Conservation (phyloP, 805 yeast species). For the Candida boleticola region DNA sequence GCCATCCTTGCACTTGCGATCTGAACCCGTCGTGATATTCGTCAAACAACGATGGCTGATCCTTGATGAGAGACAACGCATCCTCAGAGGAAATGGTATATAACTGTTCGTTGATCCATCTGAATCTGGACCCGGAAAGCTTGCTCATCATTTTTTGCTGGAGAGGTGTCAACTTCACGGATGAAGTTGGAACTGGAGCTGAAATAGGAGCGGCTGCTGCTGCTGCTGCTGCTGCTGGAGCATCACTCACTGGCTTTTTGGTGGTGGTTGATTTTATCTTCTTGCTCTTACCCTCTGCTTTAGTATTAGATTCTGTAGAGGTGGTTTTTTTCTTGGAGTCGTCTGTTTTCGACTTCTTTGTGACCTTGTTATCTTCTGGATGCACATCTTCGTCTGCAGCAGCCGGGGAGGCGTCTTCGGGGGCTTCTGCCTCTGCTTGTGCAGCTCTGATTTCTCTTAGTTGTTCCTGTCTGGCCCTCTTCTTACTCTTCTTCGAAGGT, state of each 20-base stretch:
- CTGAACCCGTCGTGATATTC: conserved; percentile 96
- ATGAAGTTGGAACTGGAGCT: conserved; percentile 12
- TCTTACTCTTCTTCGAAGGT: conserved; percentile 25
- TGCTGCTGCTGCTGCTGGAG: conserved; percentile 8
- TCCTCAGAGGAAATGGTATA: conserved; percentile 80
- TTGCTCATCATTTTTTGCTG: conserved; percentile 96
- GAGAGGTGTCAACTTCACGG: conserved; percentile 69
- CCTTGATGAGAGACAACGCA: conserved; percentile 68
- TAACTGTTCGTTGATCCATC: conserved; percentile 98
- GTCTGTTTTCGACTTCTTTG: not conserved
- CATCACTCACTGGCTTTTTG: no score
- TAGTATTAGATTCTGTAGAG: conserved; percentile 7
- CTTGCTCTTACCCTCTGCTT: conserved; percentile 4
- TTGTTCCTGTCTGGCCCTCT: conserved; percentile 15
- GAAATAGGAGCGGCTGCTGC: conserved; percentile 12
- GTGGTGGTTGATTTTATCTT: conserved; percentile 13
- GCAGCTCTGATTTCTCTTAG: conserved; percentile 7
- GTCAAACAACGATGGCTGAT: conserved; percentile 85
- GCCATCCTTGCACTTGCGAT: conserved; percentile 96
- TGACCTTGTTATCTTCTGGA: conserved; percentile 1
- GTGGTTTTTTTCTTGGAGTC: conserved; percentile 6
- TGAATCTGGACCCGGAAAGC: conserved; percentile 88
- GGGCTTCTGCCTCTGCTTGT: conserved; percentile 5
- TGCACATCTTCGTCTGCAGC: not conserved
- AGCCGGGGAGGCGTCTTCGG: conserved; percentile 4